Conservation (phyloP, 2,329 filamentous ascomycete genomes). For the Trichoderma sp. region DNA sequence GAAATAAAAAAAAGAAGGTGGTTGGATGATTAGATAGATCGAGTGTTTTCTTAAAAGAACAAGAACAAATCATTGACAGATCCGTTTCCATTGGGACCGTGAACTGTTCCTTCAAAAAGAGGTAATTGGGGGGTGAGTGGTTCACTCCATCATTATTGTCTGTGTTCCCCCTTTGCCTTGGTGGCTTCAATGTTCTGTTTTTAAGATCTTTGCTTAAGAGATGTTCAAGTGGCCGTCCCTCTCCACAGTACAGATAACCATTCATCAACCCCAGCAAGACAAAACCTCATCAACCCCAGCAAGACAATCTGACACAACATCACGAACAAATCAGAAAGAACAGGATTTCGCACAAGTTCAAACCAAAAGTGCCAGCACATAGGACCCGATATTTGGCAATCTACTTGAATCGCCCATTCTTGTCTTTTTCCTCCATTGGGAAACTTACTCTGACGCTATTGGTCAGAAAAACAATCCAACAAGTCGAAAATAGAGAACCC, state of each 20-base stretch:
- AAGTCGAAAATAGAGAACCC: background rate
- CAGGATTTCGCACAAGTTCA: too few species aligned
- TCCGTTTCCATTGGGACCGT: background rate
- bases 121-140: background rate
- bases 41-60: background rate
- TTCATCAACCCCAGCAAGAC: too few species aligned
- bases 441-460: conserved; percentile 5
- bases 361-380: too few species aligned
- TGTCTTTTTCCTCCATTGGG: conserved; percentile 4
- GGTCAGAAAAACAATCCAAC: background rate
- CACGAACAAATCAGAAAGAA: too few species aligned
- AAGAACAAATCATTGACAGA: background rate
- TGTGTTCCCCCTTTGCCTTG: too few species aligned
- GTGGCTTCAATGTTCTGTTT: too few species aligned
- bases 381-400: background rate
- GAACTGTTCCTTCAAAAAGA: background rate
- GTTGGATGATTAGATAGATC: conserved; percentile 22
- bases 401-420: background rate
- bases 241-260: too few species aligned
- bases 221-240: too few species aligned
- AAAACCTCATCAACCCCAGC: too few species aligned
- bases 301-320: too few species aligned
- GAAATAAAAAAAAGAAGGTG: conserved; percentile 5
- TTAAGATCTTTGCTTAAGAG: too few species aligned
- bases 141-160: too few species aligned